Evolutionary conservation across 148 eudicot species (phyloP).

Genomic region (Vaccinium macrocarpon): DNA sequence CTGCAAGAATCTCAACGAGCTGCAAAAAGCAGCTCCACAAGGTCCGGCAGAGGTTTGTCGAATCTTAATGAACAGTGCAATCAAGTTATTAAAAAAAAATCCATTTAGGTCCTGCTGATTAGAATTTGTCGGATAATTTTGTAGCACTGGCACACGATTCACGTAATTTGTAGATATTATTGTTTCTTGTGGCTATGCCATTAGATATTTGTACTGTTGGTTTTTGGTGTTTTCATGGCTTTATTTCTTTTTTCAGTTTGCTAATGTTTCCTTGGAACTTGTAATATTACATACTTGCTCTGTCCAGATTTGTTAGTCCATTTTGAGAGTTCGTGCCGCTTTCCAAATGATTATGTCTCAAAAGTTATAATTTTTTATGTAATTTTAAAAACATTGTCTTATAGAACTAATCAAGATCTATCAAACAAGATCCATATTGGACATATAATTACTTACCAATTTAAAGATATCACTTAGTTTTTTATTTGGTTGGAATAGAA

Average conservation of each 20-base stretch:
- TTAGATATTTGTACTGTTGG: not conserved
- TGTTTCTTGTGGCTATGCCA: not conserved
- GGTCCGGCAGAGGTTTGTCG: constrained; percentile 29
- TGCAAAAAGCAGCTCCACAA: constrained; percentile 72
- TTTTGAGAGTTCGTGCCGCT: no score
- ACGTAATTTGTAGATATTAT: not conserved
- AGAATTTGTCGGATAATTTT: not conserved
- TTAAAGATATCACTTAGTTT: no score
- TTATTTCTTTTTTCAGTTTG: not conserved
- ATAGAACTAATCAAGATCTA: no score
- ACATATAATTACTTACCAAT: no score
- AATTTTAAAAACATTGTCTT: no score
- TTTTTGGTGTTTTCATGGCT: not conserved
- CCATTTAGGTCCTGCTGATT: not conserved
- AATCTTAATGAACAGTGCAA: not conserved
- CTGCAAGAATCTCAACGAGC: constrained; percentile 93
- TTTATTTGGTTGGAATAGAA: no score
- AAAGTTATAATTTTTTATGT: no score
- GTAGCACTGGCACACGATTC: not conserved
- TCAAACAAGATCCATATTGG: no score
- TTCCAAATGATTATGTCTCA: no score
- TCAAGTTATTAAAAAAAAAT: no score
- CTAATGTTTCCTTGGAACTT: not conserved
- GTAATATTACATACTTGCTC: not conserved
- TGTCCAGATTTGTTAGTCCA: no score